Base-by-base conservation (phyloP, 2,329 filamentous ascomycete genomes). In the Pyrenochaeta sp. region DNA sequence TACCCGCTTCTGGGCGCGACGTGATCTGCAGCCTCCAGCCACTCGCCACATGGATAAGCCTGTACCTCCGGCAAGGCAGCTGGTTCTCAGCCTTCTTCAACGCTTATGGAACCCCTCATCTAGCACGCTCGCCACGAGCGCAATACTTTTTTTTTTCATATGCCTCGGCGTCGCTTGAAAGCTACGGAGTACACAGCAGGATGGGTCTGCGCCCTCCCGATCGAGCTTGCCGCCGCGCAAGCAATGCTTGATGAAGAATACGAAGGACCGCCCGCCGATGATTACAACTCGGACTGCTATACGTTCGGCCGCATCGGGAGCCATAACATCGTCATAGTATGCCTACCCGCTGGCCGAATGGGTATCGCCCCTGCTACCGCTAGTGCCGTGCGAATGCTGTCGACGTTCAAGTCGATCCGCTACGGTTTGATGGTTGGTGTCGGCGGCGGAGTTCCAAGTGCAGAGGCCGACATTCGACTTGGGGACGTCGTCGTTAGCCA, bases 391-490 rank as follows among this genome's bases (percentile, higher is more conserved):
- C 48, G 63, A n/a, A 68, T 74, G 58, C 40, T 41, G 10, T 35
- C 49, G 4, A 62, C 60, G 3, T 75, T 74, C 45, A 44, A 37
- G 6, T 26, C 14, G 2, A 71, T 76, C 22, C 61, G 54, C 13
- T 61, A 76, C 26, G 67, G 66, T 2, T 58, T 79, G 1, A 68
- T 79, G 64, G 74, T 78, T 1, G 75, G 75, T 13, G 72, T 78
- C 26, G 74, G 71, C 0, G 69, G 70, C 17, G 60, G 60, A 15
- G 58, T 61, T 13, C 54, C 58, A 7, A 51, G 46, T 24, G 29
- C 14, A 3, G 40, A 48, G 28, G 30, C 27, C 26, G 60, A 63
- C 31, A 50, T 62, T 8, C 49, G 60, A 21, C 57, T 63, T 13
- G 60, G 60, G 8, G 60, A 63, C 15, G 55, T 63, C 13, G 58